A percentile compares a stretch with the other conserved stretches of the same genome.
These are phyloP conservation scores for Neophaeococcomyces aloes DNA, from an alignment of 2,329 filamentous ascomycete genomes.

Conservation along the genomic window DNA sequence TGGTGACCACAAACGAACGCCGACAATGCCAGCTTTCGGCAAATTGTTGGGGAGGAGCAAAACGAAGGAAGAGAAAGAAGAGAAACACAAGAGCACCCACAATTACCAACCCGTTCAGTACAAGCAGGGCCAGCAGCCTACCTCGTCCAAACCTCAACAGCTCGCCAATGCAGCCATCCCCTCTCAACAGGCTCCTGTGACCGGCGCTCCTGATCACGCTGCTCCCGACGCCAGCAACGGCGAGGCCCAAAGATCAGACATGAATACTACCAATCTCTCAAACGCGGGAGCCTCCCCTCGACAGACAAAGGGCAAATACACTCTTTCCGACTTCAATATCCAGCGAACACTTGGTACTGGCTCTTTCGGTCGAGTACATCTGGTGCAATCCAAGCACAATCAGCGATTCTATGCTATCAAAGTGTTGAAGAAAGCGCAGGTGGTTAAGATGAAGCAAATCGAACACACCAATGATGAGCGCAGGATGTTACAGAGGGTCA, in stretches of 20 bases:
- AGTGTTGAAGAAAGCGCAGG: conserved; percentile 94
- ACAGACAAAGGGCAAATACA: conserved; percentile 95
- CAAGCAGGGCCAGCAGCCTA: conserved; percentile 48
- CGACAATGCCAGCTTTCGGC: conserved; percentile 80
- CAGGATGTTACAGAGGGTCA: conserved; percentile 89
- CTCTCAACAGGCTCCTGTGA: conserved; percentile 17
- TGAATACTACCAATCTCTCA: conserved; percentile 17
- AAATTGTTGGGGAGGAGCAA: conserved; percentile 93
- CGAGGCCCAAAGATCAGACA: conserved; percentile 15
- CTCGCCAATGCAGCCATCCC: conserved; percentile 22
- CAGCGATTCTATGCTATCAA: conserved; percentile 97
- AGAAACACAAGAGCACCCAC: neutral
- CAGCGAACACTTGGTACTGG: conserved; percentile 88
- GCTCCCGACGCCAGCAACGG: conserved; percentile 22
- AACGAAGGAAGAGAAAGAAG: conserved; percentile 35
- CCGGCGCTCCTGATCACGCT: conserved; percentile 19
- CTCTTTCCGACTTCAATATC: conserved; percentile 78
- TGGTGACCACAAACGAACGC: conserved; percentile 11
- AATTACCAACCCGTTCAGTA: conserved; percentile 18
- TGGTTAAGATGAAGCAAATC: conserved; percentile 99
- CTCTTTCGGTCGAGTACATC: conserved; percentile 90
- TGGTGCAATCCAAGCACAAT: conserved; percentile 97
- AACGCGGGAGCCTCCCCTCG: conserved; percentile 34
- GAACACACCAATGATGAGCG: conserved; percentile 98
- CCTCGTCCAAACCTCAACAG: conserved; percentile 26